A percentile compares a stretch with the other conserved stretches of the same genome.
Evolutionary conservation across 352 stramenopile species (phyloP).

Genomic region (Phytophthora hibernalis): DNA sequence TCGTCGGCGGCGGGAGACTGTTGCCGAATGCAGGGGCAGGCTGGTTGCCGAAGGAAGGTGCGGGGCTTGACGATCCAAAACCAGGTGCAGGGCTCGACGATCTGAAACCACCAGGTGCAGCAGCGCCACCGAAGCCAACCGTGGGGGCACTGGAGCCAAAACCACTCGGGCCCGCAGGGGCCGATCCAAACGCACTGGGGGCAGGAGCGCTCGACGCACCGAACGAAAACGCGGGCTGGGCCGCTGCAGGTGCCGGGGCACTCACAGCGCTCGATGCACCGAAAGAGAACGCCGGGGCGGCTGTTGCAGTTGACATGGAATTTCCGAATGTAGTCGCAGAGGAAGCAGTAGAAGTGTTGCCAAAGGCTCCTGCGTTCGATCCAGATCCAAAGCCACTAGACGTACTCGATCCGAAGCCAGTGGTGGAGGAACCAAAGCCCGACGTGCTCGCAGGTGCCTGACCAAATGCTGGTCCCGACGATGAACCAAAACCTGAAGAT

Average conservation of each 20-base stretch:
- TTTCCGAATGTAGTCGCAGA: conserved; percentile 48
- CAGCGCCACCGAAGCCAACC: conserved; percentile 25
- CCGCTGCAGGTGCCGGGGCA: conserved; percentile 30
- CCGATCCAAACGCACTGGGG: conserved; percentile 27
- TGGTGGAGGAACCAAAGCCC: conserved; percentile 49
- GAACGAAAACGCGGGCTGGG: conserved; percentile 49
- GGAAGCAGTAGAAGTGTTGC: conserved; percentile 22
- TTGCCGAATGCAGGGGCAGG: conserved; percentile 35
- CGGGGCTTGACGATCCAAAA: conserved; percentile 46
- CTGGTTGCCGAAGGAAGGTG: conserved; percentile 42
- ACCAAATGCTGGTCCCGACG: conserved; percentile 36
- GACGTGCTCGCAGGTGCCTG: conserved; percentile 38
- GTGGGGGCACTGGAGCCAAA: conserved; percentile 44
- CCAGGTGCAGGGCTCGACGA: conserved; percentile 35
- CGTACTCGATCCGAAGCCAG: conserved; percentile 36
- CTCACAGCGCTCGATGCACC: conserved; percentile 37
- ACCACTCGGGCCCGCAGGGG: conserved; percentile 28
- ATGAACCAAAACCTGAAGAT: conserved; percentile 36
- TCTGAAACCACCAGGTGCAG: conserved; percentile 40
- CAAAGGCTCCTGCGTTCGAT: conserved; percentile 38
- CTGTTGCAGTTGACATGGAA: conserved; percentile 33
- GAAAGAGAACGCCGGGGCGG: conserved; percentile 52
- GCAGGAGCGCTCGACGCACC: conserved; percentile 35
- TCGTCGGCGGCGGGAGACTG: conserved; percentile 34
- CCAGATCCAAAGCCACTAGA: conserved; percentile 48